Evolutionary conservation across 2,329 filamentous ascomycete genomes (phyloP).

Genomic region (Acrodontium crateriforme): DNA sequence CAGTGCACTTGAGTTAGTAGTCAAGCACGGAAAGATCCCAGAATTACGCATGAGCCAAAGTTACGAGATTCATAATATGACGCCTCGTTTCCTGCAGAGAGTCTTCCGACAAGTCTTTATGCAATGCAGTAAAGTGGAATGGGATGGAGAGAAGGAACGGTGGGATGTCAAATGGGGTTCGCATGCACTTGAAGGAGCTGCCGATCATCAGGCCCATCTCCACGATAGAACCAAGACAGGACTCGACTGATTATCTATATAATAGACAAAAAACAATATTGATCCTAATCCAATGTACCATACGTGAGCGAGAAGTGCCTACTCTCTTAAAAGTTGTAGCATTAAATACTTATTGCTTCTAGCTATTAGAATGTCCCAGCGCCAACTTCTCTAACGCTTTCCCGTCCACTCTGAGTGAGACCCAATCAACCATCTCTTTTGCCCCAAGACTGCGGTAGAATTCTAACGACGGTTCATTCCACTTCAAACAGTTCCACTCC

Average conservation of each 20-base stretch:
- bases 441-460: constrained; percentile 63
- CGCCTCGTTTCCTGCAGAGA: constrained; percentile 30
- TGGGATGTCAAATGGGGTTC: constrained; percentile 25
- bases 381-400: constrained; percentile 50
- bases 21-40: constrained; percentile 6
- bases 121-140: constrained; percentile 30
- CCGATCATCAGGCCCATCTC: too few relatives aligned
- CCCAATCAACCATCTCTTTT: constrained; percentile 54
- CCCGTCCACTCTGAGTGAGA: constrained; percentile 60
- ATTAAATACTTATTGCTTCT: too few relatives aligned
- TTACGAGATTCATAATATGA: constrained; percentile 23
- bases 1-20: constrained; percentile 13
- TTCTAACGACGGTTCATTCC: constrained; percentile 80
- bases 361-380: too few relatives aligned
- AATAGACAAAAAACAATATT: too few relatives aligned
- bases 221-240: too few relatives aligned
- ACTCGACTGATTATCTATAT: too few relatives aligned
- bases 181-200: constrained; percentile 5
- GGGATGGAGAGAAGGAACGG: constrained; percentile 15
- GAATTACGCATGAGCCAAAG: constrained; percentile 6
- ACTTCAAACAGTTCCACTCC: constrained; percentile 85
- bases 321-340: too few relatives aligned
- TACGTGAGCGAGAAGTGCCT: too few relatives aligned
- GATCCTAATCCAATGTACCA: too few relatives aligned
- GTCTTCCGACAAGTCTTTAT: constrained; percentile 30